phyloP scores from a whole-genome alignment of 2,329 filamentous ascomycete genomes.

The Colletotrichum camelliae region DNA sequence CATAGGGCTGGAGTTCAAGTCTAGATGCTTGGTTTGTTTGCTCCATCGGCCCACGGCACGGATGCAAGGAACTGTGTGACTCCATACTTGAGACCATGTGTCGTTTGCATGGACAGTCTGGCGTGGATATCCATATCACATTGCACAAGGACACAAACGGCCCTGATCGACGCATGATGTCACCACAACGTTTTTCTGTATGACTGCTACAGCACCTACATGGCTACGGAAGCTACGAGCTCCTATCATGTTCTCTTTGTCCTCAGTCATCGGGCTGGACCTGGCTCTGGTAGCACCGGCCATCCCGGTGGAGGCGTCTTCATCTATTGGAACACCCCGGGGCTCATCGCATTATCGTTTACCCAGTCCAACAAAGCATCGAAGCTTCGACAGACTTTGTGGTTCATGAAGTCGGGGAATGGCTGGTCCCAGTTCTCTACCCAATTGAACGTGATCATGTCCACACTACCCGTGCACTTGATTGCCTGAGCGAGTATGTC shows the following conservation, averaged over 20 bases:
- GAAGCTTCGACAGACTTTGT: constrained; percentile 35
- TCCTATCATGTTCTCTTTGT: background rate
- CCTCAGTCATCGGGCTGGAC: background rate
- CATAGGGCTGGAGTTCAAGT: background rate
- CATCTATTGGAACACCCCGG: background rate
- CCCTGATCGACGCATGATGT: background rate
- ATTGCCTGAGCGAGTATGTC: constrained; percentile 32
- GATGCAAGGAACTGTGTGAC: background rate
- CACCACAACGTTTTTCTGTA: background rate
- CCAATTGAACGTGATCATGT: constrained; percentile 37
- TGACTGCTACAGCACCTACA: background rate
- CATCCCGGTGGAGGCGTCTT: background rate
- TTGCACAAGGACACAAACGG: background rate
- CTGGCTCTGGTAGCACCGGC: background rate
- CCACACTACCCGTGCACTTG: constrained; percentile 34
- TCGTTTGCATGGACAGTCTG: too few relatives aligned
- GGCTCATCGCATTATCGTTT: constrained; percentile 11
- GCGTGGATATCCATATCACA: background rate
- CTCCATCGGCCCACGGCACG: background rate
- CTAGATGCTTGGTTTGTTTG: background rate
- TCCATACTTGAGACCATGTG: background rate
- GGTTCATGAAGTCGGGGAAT: constrained; percentile 36
- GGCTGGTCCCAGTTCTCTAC: constrained; percentile 31
- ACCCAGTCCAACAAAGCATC: constrained; percentile 24
- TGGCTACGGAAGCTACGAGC: background rate